Evolutionary conservation across 2,329 filamentous ascomycete species (phyloP).

Genomic region (Aspergillus flavus): DNA sequence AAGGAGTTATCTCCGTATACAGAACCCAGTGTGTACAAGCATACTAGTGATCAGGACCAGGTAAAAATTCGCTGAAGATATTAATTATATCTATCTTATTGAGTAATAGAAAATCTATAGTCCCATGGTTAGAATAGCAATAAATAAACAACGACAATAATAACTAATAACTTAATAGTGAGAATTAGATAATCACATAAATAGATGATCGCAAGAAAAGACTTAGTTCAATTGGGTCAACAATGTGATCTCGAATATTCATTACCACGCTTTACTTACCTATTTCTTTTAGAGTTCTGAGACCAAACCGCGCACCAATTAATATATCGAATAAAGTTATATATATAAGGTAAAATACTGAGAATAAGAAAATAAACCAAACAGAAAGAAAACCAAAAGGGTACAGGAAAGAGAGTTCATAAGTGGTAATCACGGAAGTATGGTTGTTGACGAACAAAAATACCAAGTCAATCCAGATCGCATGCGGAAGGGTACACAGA

Average conservation of each 20-base stretch:
- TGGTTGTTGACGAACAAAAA: neutral
- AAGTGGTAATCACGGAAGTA: neutral
- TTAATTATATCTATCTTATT: neutral
- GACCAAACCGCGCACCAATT: neutral
- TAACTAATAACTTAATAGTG: neutral
- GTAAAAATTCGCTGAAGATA: neutral
- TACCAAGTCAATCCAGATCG: neutral
- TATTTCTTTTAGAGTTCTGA: neutral
- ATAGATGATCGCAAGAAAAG: neutral
- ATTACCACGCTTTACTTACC: neutral
- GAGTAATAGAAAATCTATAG: neutral
- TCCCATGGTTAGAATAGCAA: neutral
- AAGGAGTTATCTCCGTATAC: slow-evolving; percentile 6
- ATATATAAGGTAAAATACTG: neutral
- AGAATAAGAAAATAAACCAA: neutral
- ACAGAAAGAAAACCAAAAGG: neutral
- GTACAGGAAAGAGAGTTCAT: neutral
- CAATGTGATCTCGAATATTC: neutral
- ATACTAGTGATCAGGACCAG: neutral
- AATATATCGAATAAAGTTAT: neutral
- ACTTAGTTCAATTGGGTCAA: neutral
- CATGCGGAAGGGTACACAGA: neutral
- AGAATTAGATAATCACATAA: neutral
- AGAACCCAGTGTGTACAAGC: neutral
- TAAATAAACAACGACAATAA: neutral